Percentiles rank a stretch among this genome's conserved stretches.
These are phyloP conservation scores for Stachybotrys echinatus DNA, from an alignment of 2,329 filamentous ascomycete genomes.

Conservation along the genomic window DNA sequence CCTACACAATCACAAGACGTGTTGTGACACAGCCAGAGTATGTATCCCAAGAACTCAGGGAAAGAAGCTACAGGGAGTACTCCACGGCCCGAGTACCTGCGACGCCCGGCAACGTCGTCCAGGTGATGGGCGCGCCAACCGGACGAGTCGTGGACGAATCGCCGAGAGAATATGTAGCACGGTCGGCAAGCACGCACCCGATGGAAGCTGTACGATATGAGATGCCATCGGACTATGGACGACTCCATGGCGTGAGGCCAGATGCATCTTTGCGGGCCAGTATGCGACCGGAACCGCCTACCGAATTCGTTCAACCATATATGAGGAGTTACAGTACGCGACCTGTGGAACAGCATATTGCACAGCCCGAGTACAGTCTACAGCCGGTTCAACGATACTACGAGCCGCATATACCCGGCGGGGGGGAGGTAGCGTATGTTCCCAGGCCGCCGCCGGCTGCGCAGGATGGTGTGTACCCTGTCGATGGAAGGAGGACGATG, in stretches of 20 bases:
- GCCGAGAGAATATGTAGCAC: conserved; percentile 47
- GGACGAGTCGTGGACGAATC: conserved; percentile 38
- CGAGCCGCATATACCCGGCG: conserved; percentile 24
- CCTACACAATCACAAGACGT: conserved; percentile 44
- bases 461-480: conserved; percentile 41
- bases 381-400: conserved; percentile 40
- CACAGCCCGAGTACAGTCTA: conserved; percentile 30
- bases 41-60: conserved; percentile 43
- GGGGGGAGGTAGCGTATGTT: conserved; percentile 37
- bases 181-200: conserved; percentile 56
- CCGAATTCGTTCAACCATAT: conserved; percentile 24
- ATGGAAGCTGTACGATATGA: conserved; percentile 38
- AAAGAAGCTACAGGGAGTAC: conserved; percentile 54
- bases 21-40: conserved; percentile 61
- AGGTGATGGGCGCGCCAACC: conserved; percentile 36
- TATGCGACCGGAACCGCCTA: conserved; percentile 20
- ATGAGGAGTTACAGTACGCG: conserved; percentile 21
- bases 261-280: conserved; percentile 21
- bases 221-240: conserved; percentile 33
- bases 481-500: conserved; percentile 29
- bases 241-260: conserved; percentile 37
- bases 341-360: conserved; percentile 15
- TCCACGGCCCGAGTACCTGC: conserved; percentile 40
- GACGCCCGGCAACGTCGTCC: conserved; percentile 39
- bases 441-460: conserved; percentile 35